phyloP scores from a whole-genome alignment of 768 basidiomycete species.

The Leccinum fibrillosum region DNA sequence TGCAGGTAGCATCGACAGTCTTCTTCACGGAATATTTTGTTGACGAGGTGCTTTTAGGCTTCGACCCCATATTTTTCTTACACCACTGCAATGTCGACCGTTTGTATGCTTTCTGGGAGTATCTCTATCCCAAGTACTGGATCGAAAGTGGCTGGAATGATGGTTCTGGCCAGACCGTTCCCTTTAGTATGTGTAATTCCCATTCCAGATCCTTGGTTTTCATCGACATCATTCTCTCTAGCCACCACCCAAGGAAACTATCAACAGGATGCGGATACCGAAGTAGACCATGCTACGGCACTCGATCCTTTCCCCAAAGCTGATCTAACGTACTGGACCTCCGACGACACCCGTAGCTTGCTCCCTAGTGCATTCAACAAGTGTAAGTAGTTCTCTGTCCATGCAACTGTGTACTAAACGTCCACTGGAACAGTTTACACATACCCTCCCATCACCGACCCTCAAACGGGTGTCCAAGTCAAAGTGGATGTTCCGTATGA shows the following conservation, averaged over 20 bases:
- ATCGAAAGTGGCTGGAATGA: slow-evolving; percentile 13
- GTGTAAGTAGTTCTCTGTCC: not conserved
- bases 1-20: slow-evolving; percentile 9
- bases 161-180: not conserved
- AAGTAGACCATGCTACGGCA: not conserved
- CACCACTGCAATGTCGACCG: slow-evolving; percentile 21
- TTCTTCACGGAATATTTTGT: not conserved
- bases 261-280: not conserved
- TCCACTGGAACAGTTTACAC: slow-evolving; percentile 14
- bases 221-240: not conserved
- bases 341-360: slow-evolving; percentile 10
- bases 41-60: not conserved
- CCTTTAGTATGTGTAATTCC: slow-evolving; percentile 10
- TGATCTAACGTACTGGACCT: slow-evolving; percentile 12
- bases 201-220: not conserved
- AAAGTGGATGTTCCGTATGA: slow-evolving; percentile 17
- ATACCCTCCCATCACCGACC: slow-evolving; percentile 17
- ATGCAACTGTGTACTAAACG: not conserved
- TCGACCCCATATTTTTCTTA: slow-evolving; percentile 19
- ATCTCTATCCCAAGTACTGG: slow-evolving; percentile 21
- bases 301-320: slow-evolving; percentile 17
- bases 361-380: not conserved
- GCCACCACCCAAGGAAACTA: slow-evolving; percentile 4
- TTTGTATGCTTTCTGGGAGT: slow-evolving; percentile 23
- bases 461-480: slow-evolving; percentile 1